These are phyloP conservation scores for Flagelloscypha sp. DNA, from an alignment of 768 basidiomycete genomes.

Conservation along the genomic window DNA sequence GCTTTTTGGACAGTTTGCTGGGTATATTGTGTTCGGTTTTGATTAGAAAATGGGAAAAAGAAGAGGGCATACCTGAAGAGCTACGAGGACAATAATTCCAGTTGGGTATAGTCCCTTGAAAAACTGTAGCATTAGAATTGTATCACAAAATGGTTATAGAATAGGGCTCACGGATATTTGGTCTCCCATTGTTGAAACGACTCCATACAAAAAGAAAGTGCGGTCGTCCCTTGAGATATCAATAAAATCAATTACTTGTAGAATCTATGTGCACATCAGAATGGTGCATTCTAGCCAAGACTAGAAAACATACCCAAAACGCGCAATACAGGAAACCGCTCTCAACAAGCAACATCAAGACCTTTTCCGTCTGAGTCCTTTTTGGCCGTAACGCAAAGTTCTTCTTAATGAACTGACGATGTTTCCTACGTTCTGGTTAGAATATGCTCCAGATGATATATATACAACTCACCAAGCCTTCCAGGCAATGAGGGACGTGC, in stretches of 20 bases:
- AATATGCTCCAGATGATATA: too few relatives aligned
- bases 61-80: too few relatives aligned
- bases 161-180: background rate
- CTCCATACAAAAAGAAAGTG: background rate
- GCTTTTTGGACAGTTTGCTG: too few relatives aligned
- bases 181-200: constrained; percentile 1
- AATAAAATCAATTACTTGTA: too few relatives aligned
- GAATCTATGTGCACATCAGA: too few relatives aligned
- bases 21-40: too few relatives aligned
- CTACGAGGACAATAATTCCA: constrained; percentile 1
- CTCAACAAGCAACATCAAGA: constrained; percentile 14
- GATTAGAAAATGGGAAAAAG: too few relatives aligned
- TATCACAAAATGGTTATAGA: too few relatives aligned
- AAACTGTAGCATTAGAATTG: background rate
- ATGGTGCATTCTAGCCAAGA: too few relatives aligned
- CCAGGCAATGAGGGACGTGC: constrained; percentile 9
- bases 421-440: constrained; percentile 7
- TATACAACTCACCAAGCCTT: constrained; percentile 11
- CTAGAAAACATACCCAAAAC: constrained; percentile 10
- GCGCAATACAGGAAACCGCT: constrained; percentile 10
- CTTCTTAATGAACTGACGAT: constrained; percentile 12
- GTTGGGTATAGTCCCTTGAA: constrained; percentile 1
- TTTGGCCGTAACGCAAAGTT: background rate
- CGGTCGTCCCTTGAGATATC: too few relatives aligned
- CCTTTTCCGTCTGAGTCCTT: constrained; percentile 7